A percentile compares a stretch with the other conserved stretches of the same genome.
phyloP scores from a whole-genome alignment of 805 yeast species.

The Blastobotrys terrestris region DNA sequence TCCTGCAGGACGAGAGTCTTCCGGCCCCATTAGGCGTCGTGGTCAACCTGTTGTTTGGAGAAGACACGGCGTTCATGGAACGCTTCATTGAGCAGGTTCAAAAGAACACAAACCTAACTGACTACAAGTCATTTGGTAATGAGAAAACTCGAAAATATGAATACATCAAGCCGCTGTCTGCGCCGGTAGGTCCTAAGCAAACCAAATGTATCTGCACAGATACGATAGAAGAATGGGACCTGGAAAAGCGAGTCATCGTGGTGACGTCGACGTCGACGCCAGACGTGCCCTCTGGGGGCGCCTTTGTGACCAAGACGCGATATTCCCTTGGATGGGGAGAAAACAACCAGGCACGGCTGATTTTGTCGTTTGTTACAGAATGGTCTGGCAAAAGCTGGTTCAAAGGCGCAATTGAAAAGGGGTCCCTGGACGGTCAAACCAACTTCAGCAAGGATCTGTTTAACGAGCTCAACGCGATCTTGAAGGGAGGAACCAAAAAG shows the following conservation, averaged over 20 bases:
- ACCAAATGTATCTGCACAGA: conserved; percentile 74
- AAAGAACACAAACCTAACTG: conserved; percentile 28
- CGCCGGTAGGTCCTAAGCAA: conserved; percentile 87
- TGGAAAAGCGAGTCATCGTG: conserved; percentile 50
- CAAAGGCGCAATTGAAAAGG: conserved; percentile 80
- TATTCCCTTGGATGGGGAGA: conserved; percentile 71
- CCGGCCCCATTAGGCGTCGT: conserved; percentile 75
- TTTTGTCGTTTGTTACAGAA: conserved; percentile 65
- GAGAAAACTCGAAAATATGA: conserved; percentile 41
- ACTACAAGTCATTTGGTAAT: conserved; percentile 14
- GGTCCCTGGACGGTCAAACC: conserved; percentile 73
- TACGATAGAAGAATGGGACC: conserved; percentile 49
- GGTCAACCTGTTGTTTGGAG: conserved; percentile 65
- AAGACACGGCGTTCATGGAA: conserved; percentile 39
- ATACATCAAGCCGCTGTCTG: conserved; percentile 70
- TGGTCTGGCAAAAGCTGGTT: conserved; percentile 95
- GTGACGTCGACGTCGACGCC: conserved; percentile 71
- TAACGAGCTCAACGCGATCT: conserved; percentile 14
- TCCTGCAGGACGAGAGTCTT: conserved; percentile 46
- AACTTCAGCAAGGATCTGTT: conserved; percentile 50
- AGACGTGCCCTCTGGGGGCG: conserved; percentile 87
- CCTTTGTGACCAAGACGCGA: conserved; percentile 70
- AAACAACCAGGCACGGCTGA: conserved; percentile 51
- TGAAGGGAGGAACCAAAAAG: conserved; percentile 10
- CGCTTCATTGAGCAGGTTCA: conserved; percentile 33